These are phyloP conservation scores for Clitoria ternatea DNA, from an alignment of 306 rosid species.

Conservation along the genomic window DNA sequence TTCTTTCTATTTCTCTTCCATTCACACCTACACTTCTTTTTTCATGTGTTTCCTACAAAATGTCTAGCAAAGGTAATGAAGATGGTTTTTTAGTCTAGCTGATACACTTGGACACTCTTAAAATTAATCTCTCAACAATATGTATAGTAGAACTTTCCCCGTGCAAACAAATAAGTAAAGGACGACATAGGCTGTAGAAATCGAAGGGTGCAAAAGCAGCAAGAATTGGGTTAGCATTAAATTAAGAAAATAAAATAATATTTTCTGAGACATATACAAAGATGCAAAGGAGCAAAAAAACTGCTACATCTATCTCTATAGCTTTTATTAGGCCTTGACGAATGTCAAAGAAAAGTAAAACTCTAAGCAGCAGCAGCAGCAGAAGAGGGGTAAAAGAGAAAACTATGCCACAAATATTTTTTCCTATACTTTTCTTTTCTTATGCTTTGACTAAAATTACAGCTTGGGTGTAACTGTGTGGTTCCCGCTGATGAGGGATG, in stretches of 20 bases:
- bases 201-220: not conserved
- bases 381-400: not conserved
- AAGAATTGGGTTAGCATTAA: constrained; percentile 9
- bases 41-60: no score
- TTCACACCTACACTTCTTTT: no score
- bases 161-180: not conserved
- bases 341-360: constrained; percentile 29
- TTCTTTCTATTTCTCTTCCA: no score
- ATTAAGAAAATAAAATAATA: constrained; percentile 15
- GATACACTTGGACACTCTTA: not conserved
- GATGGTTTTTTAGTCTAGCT: not conserved
- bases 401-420: constrained; percentile 9
- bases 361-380: not conserved
- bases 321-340: constrained; percentile 41
- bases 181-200: not conserved
- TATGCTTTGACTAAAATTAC: constrained; percentile 32
- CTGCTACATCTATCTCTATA: constrained; percentile 39
- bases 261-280: constrained; percentile 29
- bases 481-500: constrained; percentile 41
- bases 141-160: not conserved
- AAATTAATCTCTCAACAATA: not conserved
- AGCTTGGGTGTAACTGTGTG: constrained; percentile 52
- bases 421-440: constrained; percentile 9
- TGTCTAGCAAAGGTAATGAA: not conserved
- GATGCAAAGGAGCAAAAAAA: constrained; percentile 34